Conservation (phyloP, 2,329 filamentous ascomycete species). For the Botrytis fragariae region DNA sequence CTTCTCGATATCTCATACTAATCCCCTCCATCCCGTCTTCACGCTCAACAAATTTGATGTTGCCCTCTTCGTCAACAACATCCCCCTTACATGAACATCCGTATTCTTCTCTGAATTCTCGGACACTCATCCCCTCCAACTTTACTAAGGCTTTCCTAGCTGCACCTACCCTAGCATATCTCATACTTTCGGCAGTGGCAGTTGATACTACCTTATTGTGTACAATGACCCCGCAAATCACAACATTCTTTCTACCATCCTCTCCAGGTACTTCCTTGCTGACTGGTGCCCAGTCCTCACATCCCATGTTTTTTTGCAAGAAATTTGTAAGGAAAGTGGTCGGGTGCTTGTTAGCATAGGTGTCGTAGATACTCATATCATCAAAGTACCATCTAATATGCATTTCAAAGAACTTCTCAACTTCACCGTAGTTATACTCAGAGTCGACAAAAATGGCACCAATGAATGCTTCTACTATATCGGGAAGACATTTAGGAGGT, state of each 20-base stretch:
- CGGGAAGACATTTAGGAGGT: conserved; percentile 74
- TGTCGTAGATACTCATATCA: conserved; percentile 85
- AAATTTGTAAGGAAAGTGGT: conserved; percentile 68
- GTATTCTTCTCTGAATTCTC: conserved; percentile 59
- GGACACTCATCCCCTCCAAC: conserved; percentile 46
- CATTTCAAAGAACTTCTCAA: conserved; percentile 73
- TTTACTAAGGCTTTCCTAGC: conserved; percentile 56
- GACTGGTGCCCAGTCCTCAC: conserved; percentile 54
- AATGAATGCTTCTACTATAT: conserved; percentile 84
- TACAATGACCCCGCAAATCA: conserved; percentile 72
- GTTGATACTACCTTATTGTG: conserved; percentile 68
- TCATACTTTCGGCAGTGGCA: conserved; percentile 58
- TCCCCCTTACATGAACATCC: conserved; percentile 58
- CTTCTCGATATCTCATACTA: conserved; percentile 4
- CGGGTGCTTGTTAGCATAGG: conserved; percentile 82
- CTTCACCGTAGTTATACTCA: conserved; percentile 69
- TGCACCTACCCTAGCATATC: conserved; percentile 70
- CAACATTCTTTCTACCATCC: conserved; percentile 45
- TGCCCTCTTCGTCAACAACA: conserved; percentile 5
- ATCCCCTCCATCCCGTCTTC: not conserved
- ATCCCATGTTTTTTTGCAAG: conserved; percentile 64
- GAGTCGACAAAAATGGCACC: conserved; percentile 92
- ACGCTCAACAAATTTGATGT: conserved; percentile 14
- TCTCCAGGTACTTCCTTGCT: conserved; percentile 44
- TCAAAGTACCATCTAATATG: conserved; percentile 76